Evolutionary conservation across 2,329 filamentous ascomycete genomes (phyloP), one percentile per base, ranked within the genome.

Genomic region (Penicillium nordicum): DNA sequence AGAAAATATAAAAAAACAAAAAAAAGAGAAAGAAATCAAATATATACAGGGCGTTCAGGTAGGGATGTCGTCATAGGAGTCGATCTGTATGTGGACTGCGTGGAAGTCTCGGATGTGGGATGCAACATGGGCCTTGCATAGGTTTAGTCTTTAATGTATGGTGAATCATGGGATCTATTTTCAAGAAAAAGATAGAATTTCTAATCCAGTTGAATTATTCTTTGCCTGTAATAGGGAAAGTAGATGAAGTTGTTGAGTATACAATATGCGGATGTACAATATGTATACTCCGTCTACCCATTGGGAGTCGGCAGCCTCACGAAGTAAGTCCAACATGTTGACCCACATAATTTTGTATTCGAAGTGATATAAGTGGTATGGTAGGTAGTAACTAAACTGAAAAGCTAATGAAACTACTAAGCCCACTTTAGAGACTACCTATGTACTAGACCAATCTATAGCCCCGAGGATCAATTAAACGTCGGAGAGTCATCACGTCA

Each of bases 401-500:
- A 34, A 25, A 23, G 11, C n/a, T 12, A 46, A 34, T 23, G 10
- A 25, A 18, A 18, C 10, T 21, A 30, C 41, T 46, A 46, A 46
- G 14, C 40, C 40, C 32, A 51, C 40, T 23, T 45, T 37, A 18
- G 50, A 52, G n/a, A 11, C 12, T 21, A 18, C 18, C 18, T 18
- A 18, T 18, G 18, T 18, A 18, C 18, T 29, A 25, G 29, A 10
- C 25, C 29, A 27, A n/a, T 16, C 10, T 30, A 11, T 23, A 43
- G n/a, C n/a, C 30, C 27, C 34, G 44, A 12, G 21, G 46, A 25
- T 34, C 50, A 23, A 34, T 29, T 34, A 38, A 50, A 29, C 36
- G 27, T 43, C 37, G 47, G 37, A 55, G 55, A 63, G 62, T 62
- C 59, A 46, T 63, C 59, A 65, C 61, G 63, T 65, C 63, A 63